These are phyloP conservation scores for Galerina marginata DNA, from an alignment of 768 basidiomycete genomes.

Conservation along the genomic window DNA sequence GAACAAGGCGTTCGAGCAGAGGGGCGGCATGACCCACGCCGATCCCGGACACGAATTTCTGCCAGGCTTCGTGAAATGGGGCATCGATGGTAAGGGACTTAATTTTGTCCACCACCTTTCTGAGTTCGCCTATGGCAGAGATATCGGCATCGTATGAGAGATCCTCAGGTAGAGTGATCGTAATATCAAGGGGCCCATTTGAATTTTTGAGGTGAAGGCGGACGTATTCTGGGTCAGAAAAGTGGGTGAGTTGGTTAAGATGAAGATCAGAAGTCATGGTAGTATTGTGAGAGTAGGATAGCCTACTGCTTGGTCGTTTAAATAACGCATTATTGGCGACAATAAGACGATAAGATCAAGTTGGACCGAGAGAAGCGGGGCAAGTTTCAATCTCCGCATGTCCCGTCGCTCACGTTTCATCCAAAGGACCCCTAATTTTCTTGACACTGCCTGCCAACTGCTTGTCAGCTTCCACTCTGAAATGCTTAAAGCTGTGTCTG, in stretches of 20 bases:
- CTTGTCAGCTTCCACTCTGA: no score
- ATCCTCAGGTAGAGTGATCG: constrained; percentile 5
- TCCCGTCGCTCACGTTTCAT: no score
- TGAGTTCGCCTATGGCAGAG: background rate
- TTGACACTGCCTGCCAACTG: no score
- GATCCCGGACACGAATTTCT: constrained; percentile 3
- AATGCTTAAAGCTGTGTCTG: no score
- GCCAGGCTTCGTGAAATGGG: background rate
- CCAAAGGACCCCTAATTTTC: no score
- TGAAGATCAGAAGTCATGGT: no score
- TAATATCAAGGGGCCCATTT: constrained; percentile 9
- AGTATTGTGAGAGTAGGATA: no score
- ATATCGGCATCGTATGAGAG: background rate
- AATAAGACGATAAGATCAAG: no score
- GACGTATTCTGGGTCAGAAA: background rate
- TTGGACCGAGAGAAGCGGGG: no score
- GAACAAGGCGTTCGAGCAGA: background rate
- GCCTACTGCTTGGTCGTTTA: no score
- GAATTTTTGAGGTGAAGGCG: background rate
- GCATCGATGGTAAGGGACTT: background rate
- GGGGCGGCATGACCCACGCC: constrained; percentile 10
- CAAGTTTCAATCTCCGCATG: no score
- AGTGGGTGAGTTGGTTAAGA: background rate
- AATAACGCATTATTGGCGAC: no score
- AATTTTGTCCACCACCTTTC: background rate